phyloP scores from a whole-genome alignment of 2,329 filamentous ascomycete species.

The Chaetothyriales sp. region DNA sequence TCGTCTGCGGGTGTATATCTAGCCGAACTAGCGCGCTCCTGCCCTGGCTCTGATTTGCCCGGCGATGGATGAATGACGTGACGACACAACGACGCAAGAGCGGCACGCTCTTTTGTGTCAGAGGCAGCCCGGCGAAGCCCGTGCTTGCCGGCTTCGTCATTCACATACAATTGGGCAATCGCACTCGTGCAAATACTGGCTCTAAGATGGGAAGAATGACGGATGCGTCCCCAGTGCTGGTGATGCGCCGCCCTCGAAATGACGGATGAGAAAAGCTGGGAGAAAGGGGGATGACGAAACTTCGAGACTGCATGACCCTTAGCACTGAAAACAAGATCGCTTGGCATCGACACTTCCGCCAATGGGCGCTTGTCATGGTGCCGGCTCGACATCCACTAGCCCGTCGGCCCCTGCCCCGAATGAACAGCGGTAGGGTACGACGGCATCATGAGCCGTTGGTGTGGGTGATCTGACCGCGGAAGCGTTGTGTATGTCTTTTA shows the following conservation, averaged over 20 bases:
- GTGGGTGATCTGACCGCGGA: background rate
- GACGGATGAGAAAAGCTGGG: background rate
- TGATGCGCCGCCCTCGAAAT: background rate
- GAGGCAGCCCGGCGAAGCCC: background rate
- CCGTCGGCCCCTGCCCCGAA: background rate
- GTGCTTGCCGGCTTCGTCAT: background rate
- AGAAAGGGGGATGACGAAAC: constrained; percentile 7
- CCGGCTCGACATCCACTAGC: background rate
- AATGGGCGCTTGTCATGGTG: background rate
- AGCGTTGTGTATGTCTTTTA: background rate
- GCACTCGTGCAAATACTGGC: background rate
- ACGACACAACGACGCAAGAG: background rate
- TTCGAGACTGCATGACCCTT: background rate
- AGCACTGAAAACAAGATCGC: background rate
- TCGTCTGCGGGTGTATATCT: background rate
- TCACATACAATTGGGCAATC: background rate
- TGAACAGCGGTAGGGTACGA: background rate
- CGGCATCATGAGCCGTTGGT: background rate
- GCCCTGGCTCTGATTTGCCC: background rate
- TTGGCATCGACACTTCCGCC: background rate
- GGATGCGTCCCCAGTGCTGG: background rate
- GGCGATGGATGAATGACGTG: background rate
- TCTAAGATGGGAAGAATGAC: background rate
- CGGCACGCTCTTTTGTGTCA: background rate
- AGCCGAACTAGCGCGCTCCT: background rate